Percentiles rank a stretch among this genome's conserved stretches.
These are phyloP conservation scores for Sambucus nigra DNA, from an alignment of 129 eudicot genomes.

Conservation along the genomic window DNA sequence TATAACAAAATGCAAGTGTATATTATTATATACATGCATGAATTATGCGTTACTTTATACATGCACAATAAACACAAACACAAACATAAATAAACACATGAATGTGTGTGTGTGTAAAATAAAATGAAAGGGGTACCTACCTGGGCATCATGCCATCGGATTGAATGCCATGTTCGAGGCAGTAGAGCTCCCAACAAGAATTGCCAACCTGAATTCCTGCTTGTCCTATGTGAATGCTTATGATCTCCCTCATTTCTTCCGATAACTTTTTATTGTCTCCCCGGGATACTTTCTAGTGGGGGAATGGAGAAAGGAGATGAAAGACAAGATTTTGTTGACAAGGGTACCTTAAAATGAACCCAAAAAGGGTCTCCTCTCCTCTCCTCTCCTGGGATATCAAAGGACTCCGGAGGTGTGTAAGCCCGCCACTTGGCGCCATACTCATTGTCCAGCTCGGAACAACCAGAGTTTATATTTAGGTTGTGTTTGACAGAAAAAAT, in stretches of 20 bases:
- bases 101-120: too few relatives aligned
- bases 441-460: neutral
- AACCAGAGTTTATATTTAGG: too few relatives aligned
- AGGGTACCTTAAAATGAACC: neutral
- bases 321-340: neutral
- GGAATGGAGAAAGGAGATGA: neutral
- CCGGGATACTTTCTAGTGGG: neutral
- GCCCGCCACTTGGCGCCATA: constrained; percentile 12
- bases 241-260: constrained; percentile 36
- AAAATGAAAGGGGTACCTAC: constrained; percentile 10
- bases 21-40: too few relatives aligned
- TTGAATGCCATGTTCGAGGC: constrained; percentile 68
- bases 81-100: too few relatives aligned
- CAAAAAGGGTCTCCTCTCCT: neutral
- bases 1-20: too few relatives aligned
- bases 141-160: constrained; percentile 49
- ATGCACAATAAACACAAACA: too few relatives aligned
- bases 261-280: too few relatives aligned
- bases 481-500: neutral
- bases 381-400: neutral
- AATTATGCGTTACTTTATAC: too few relatives aligned
- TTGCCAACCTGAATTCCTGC: constrained; percentile 66
- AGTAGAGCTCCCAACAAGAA: constrained; percentile 67
- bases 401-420: neutral
- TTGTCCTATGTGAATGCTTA: constrained; percentile 53